Evolutionary conservation across 768 basidiomycete species (phyloP), one percentile per base, ranked within the genome.

Genomic region (Rhizopogon vulgaris): DNA sequence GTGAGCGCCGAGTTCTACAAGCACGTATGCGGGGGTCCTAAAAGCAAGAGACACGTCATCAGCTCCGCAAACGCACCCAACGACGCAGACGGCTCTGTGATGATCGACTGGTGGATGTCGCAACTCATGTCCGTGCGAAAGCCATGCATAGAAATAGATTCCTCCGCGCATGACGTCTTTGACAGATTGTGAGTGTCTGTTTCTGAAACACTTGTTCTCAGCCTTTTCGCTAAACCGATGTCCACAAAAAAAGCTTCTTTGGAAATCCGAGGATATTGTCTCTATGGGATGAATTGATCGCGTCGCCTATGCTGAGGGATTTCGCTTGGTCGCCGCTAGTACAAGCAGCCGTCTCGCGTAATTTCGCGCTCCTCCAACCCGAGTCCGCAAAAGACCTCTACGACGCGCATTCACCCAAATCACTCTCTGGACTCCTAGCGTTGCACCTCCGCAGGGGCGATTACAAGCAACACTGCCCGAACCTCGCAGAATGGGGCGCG

Each of bases 371-470:
- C n/a, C 62, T 78, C 24, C 74, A 71, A 15, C 69, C 71, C 7
- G 58, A 59, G 27, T 62, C 68, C 15, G 63, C 61, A 36, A 59
- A 58, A 18, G 50, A 61, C 25, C 48, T 63, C 54, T 48, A 59
- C 8, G 38, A 52, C 47, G 43, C 57, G 18, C 50, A 58, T 28
- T 61, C 60, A 11, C 25, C 60, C 10, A 46, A 49, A 4, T 64
- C 67, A 8, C 65, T 79, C 22, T 58, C 65, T 2, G 77, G 75
- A 2, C 68, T 82, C 12, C 60, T 84, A 11, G 82, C 82, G 1
- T 52, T 83, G 7, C 82, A 84, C 48, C 69, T 77, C 38, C 74
- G 82, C 6, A 69, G 80, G 1, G 83, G 83, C 5, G 83, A 84
- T 53, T 84, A 77, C 58, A 71, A 63, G 28, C 69, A 76, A 1